These are phyloP conservation scores for Clavispora fructus DNA, from an alignment of 805 yeast genomes.

Conservation along the genomic window DNA sequence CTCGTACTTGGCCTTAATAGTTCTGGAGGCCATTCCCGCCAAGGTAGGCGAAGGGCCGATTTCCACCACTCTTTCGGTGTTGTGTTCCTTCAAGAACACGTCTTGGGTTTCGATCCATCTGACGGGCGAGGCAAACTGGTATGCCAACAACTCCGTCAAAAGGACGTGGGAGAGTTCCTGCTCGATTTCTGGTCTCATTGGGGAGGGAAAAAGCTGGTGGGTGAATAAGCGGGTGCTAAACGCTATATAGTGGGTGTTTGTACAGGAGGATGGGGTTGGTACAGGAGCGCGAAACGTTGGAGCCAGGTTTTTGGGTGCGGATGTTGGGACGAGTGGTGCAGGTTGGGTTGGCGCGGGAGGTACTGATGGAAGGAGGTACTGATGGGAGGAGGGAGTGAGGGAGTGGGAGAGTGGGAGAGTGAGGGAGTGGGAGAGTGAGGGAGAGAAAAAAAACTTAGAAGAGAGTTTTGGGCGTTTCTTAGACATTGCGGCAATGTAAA, in stretches of 20 bases:
- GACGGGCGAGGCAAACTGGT: constrained; percentile 98
- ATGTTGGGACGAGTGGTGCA: constrained; percentile 9
- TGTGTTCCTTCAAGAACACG: constrained; percentile 87
- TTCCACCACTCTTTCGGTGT: constrained; percentile 96
- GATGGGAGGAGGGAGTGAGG: no score
- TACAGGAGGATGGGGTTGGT: neutral
- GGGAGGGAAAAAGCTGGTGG: constrained; percentile 1
- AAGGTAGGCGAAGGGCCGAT: constrained; percentile 98
- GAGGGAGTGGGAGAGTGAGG: no score
- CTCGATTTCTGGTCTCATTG: constrained; percentile 90
- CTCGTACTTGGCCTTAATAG: constrained; percentile 91
- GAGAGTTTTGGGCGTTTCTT: no score
- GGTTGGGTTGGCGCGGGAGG: neutral
- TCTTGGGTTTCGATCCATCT: constrained; percentile 99
- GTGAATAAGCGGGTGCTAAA: neutral
- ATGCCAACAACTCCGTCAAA: constrained; percentile 92
- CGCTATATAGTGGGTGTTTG: neutral
- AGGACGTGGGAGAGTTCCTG: constrained; percentile 95
- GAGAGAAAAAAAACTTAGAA: no score
- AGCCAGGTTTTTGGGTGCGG: constrained; percentile 9
- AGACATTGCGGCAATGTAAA: no score
- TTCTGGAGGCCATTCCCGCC: constrained; percentile 98
- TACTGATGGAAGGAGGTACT: no score
- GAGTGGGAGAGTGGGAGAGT: no score
- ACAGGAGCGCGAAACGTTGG: neutral